Percentiles rank a stretch among this genome's conserved stretches.
Evolutionary conservation across 148 eudicot genomes (phyloP).

Genomic region (Suaeda aralocaspica): DNA sequence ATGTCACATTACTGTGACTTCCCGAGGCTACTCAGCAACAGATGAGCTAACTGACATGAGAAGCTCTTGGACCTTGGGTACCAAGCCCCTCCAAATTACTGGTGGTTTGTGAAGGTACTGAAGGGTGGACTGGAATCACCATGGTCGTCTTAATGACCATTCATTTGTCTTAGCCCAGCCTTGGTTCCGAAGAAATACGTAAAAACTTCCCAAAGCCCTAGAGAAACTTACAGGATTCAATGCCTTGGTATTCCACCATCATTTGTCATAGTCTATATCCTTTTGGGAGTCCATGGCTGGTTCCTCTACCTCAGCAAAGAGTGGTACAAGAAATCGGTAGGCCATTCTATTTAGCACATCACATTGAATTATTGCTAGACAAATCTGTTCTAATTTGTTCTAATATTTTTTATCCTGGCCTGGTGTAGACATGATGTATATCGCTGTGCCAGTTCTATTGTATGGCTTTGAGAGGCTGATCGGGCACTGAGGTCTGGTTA

Average conservation of each 20-base stretch:
- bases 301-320: conserved; percentile 40
- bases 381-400: background rate
- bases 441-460: conserved; percentile 41
- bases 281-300: conserved; percentile 44
- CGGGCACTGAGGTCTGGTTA: conserved; percentile 44
- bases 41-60: conserved; percentile 30
- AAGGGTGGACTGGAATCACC: conserved; percentile 46
- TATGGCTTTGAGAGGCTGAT: conserved; percentile 43
- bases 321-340: conserved; percentile 45
- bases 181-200: conserved; percentile 45
- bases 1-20: conserved; percentile 53
- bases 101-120: conserved; percentile 54
- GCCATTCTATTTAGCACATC: conserved; percentile 3
- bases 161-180: conserved; percentile 49
- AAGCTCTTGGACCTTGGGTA: conserved; percentile 34
- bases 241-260: conserved; percentile 66
- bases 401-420: conserved; percentile 1
- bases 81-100: conserved; percentile 35
- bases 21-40: conserved; percentile 49
- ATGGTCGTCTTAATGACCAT: conserved; percentile 53
- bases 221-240: conserved; percentile 53
- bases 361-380: too few relatives aligned
- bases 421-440: conserved; percentile 57
- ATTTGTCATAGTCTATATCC: conserved; percentile 50
- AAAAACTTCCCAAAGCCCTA: conserved; percentile 44